These are phyloP conservation scores for Colletotrichum truncatum DNA, from an alignment of 2,329 filamentous ascomycete species.

Conservation along the genomic window DNA sequence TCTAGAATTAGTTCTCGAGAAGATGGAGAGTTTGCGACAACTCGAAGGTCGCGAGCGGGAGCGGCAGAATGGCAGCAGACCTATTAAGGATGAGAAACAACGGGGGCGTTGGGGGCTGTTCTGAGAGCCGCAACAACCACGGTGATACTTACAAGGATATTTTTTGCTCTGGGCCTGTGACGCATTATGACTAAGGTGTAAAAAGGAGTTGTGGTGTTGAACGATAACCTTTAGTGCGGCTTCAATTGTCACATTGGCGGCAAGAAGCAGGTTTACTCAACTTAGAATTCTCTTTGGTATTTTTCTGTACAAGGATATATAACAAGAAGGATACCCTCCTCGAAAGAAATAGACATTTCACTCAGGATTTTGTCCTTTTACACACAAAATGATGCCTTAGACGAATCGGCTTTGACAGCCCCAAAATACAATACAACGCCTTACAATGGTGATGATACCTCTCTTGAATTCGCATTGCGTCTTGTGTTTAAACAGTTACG, in stretches of 20 bases:
- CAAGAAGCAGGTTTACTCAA: neutral
- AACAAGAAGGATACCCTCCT: conserved; percentile 40
- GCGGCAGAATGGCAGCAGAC: conserved; percentile 42
- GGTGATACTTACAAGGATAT: neutral
- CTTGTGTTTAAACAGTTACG: conserved; percentile 25
- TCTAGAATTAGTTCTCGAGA: conserved; percentile 90
- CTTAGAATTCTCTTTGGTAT: conserved; percentile 2
- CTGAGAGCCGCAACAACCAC: conserved; percentile 36
- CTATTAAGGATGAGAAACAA: conserved; percentile 51
- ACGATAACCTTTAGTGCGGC: neutral
- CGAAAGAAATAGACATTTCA: conserved; percentile 24
- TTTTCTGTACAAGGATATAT: conserved; percentile 21
- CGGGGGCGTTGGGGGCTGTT: conserved; percentile 61
- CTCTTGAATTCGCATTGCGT: neutral
- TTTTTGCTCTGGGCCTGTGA: conserved; percentile 2
- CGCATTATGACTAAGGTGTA: conserved; percentile 21
- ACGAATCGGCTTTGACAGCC: neutral
- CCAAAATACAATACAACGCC: neutral
- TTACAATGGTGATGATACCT: neutral
- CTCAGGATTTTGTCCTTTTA: neutral
- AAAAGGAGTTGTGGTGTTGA: conserved; percentile 26
- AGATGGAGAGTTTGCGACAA: conserved; percentile 91
- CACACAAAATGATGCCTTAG: neutral
- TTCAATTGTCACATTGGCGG: neutral
- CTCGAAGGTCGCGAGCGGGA: conserved; percentile 80